Base-by-base conservation (phyloP, 371 early-diverging fungal genomes). In the Mortierella sp. region DNA sequence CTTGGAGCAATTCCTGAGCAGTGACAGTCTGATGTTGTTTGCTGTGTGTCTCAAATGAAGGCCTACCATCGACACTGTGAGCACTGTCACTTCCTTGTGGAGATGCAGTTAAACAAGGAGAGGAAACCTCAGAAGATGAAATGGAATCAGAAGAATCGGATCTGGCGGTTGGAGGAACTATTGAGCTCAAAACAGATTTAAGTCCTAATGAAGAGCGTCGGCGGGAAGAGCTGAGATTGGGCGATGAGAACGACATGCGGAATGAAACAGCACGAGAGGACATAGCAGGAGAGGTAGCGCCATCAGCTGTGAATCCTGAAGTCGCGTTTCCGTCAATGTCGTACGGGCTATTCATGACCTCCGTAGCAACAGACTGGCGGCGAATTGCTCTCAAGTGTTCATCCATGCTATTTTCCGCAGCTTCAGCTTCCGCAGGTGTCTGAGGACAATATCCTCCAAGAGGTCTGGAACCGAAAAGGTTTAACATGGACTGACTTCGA, bases 331-430 rank as follows among this genome's bases (percentile, higher is more conserved):
- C 8, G 49, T 47, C 6, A 53, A 29, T 17, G 40, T 19, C 34
- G 10, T 37, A 26, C 29, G 65, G 60, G 17, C 61, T 59, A 4
- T 42, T 47, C 26, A 49, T 61, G 23, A 51, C 58, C 2, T 64
- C 76, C 2, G 60, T 15, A 3, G 61, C 70, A 56, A 63, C 70
- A 1, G 77, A 72, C 12, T 65, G 72, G 7, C 77, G 67, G 7
- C 77, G 72, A 28, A 77, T 35, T 1, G 72, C 61, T 19, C 58
- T 71, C 22, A 77, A 32, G 19, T 68, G 72, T 35, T 77, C 77
- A 26, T 77, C 77, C 72, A 77, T 68, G 35, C 72, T 77, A 47
- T 68, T 68, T 32, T 77, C 77, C 8, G 76, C 62, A 5, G 66
- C 45, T 3, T 55, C 34, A 3, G 47, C 58, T 0, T 76, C 70